Base-by-base conservation (phyloP, 345 rosid genomes). In the Cardamine resedifolia region DNA sequence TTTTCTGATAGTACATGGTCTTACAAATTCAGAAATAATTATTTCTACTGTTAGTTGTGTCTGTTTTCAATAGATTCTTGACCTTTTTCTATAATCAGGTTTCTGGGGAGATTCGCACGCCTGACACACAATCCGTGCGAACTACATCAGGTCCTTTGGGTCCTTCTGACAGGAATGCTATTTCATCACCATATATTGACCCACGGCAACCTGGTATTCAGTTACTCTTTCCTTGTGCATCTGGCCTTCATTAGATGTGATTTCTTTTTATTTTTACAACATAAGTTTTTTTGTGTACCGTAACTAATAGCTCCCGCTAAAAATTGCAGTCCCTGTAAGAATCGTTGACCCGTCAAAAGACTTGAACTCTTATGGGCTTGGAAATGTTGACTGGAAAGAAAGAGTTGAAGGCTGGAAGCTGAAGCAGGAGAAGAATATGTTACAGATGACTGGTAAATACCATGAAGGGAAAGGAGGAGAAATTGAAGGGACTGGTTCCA, bases 361-460 rank as follows among this genome's bases (percentile, higher is more conserved):
- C 88, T 83, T 92, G 85, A 90, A 96, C 82, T 86, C 98, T 65
- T 96, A 96, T 80, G 99, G 98, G 78, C 97, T 96, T 71, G 92
- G 92, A 53, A 90, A 86, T 81, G 89, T 96, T 69, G 98, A 96
- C 84, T 96, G 99, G 99, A 96, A 96, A 83, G 99, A 92, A 79
- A 89, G 98, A 75, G 94, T 96, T 69, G 98, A 96, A 78, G 93
- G 98, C 62, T 96, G 99, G 98, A 96, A 96, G 80, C 94, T 90
- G 77, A 96, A 90, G 68, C 99, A 96, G 86, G 99, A 96, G 69
- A 96, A 92, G 81, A 88, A 79, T 72, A 83, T 84, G 84, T 74
- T 82, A 85, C 96, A 88, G 64, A 81, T 84, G 90, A 85, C 82
- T 66, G 85, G 78, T 80, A 87, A 91, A 83, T 86, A 88, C 68